A percentile compares a stretch with the other conserved stretches of the same genome.
These are phyloP conservation scores for Cicer pinnatifidum DNA, from an alignment of 306 rosid genomes.

Conservation along the genomic window DNA sequence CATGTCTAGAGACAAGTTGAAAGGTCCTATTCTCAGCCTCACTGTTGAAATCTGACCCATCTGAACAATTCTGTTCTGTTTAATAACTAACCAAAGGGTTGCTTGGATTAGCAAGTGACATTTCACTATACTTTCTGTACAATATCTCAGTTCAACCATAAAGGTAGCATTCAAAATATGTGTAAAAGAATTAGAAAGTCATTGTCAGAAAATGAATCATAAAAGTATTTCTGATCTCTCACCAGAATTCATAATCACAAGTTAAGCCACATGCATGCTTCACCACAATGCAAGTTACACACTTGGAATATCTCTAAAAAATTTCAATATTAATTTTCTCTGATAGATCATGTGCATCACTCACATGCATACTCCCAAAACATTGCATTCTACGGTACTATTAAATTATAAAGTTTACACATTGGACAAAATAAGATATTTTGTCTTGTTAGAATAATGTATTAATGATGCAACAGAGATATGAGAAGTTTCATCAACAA, in stretches of 20 bases:
- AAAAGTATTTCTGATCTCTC: background rate
- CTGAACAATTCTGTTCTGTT: background rate
- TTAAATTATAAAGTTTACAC: background rate
- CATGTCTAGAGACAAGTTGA: slow-evolving; percentile 25
- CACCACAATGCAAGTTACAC: background rate
- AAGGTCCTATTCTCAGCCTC: slow-evolving; percentile 17
- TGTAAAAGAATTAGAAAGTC: background rate
- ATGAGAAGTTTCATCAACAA: background rate
- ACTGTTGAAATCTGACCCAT: background rate
- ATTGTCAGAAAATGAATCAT: slow-evolving; percentile 11
- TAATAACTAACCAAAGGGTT: background rate
- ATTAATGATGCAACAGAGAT: background rate
- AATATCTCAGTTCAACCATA: background rate
- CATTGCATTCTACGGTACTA: background rate
- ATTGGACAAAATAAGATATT: background rate
- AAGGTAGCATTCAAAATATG: background rate
- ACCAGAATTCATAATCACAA: background rate
- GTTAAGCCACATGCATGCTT: background rate
- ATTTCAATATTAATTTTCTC: too few relatives aligned
- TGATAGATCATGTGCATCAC: background rate
- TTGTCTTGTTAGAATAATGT: background rate
- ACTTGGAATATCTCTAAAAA: background rate
- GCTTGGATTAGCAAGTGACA: slow-evolving; percentile 9
- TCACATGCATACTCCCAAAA: background rate
- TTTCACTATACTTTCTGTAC: background rate